Evolutionary conservation across 805 yeast species (phyloP), one percentile per base, ranked within the genome.

Genomic region (Osmozyma mogii): DNA sequence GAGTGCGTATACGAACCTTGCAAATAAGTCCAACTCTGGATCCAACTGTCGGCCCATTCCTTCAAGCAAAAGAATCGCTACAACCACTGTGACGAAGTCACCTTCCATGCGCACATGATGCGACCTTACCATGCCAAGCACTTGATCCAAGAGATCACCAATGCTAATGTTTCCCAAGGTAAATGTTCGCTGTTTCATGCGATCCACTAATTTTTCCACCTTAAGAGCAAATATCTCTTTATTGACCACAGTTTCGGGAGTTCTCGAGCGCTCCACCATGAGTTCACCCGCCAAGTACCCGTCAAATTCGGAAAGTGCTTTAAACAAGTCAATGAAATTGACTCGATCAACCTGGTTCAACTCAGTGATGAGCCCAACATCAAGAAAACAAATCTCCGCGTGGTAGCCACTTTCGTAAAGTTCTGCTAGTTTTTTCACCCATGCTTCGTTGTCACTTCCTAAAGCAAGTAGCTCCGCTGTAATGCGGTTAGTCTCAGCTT

Each of bases 21-120:
- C 94, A 70, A 92, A 89, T 29, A 92, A 69, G 58, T 92, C 98
- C 47, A 92, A 65, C 24, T 85, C 77, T 2, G 97, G 96, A 54
- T 92, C 95, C 32, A 92, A 65, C 54, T 82, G 95, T 49, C 97
- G 69, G 13, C 98, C 97, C 31, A 92, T 82, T 8, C 99, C 99
- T 55, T 92, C 98, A 34, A 92, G 60, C 32, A 92, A 63, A 31
- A 92, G 58, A 15, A 92, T 87, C 1, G 97, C 95, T 18, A 92
- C 85, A n/a, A 92, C 81, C 15, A 92, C 95, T 17, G 95, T 85
- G 24, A 92, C 78, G 49, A 92, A 92, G 54, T 92, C 98, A 5
- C 95, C 94, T 50, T 92, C 99, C 95, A 92, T 83, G 49, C 96
- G 70, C 14, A 92, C 98, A 54, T 92, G 99, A 54, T 92, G 98